Conservation (phyloP, 2,329 filamentous ascomycete species). For the Ceratocystis alfenasii region DNA sequence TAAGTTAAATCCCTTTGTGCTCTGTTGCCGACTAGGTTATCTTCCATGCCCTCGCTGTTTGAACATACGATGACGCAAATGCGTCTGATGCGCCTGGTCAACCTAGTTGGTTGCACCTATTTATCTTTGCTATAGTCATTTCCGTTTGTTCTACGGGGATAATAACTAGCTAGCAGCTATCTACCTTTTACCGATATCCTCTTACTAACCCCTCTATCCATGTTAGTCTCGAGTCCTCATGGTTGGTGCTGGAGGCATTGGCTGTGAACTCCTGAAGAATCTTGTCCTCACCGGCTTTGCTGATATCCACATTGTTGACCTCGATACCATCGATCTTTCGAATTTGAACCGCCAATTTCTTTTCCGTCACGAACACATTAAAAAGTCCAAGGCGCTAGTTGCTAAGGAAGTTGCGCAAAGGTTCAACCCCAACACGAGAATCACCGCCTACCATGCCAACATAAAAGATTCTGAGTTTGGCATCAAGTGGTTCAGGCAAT, state of each 20-base stretch:
- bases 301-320: constrained; percentile 86
- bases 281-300: constrained; percentile 84
- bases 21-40: constrained; percentile 14
- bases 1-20: background rate
- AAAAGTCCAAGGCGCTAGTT: constrained; percentile 88
- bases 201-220: constrained; percentile 11
- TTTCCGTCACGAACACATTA: constrained; percentile 93
- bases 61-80: background rate
- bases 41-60: background rate
- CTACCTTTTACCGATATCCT: background rate
- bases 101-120: background rate
- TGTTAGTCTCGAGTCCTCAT: constrained; percentile 72
- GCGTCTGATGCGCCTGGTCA: background rate
- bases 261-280: constrained; percentile 95
- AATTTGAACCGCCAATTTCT: constrained; percentile 97
- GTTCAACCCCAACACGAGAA: constrained; percentile 80
- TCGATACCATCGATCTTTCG: constrained; percentile 95
- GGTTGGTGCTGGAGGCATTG: constrained; percentile 93
- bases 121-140: background rate
- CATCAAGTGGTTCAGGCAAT: constrained; percentile 74
- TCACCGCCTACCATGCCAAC: constrained; percentile 83
- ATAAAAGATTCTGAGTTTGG: constrained; percentile 85
- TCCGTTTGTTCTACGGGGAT: background rate
- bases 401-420: constrained; percentile 81
- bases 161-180: background rate